Conservation (phyloP, 2,329 filamentous ascomycete species). For the Camillea tinctor region DNA sequence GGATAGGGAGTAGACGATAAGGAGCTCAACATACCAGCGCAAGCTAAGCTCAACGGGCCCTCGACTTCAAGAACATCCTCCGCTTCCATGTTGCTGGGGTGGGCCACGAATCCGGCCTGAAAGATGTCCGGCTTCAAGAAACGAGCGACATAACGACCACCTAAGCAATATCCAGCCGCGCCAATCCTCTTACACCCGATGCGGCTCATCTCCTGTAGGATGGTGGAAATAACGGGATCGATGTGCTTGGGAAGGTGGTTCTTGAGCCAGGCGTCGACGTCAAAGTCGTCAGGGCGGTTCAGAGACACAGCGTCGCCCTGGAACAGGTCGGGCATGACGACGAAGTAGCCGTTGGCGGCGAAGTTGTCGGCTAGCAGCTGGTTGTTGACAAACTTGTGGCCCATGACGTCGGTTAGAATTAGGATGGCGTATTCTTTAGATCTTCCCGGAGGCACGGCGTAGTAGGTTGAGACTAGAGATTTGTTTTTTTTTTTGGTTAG, state of each 20-base stretch:
- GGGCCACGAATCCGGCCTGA: slow-evolving; percentile 48
- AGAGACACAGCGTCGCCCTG: slow-evolving; percentile 48
- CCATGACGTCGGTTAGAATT: slow-evolving; percentile 58
- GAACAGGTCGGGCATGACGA: slow-evolving; percentile 62
- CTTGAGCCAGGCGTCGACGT: slow-evolving; percentile 32
- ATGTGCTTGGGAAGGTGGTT: slow-evolving; percentile 33
- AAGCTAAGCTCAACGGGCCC: slow-evolving; percentile 47
- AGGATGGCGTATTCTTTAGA: slow-evolving; percentile 54
- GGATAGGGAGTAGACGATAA: too few relatives aligned
- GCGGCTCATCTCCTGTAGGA: slow-evolving; percentile 32
- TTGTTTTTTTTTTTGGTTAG: background rate
- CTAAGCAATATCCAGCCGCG: slow-evolving; percentile 45
- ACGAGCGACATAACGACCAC: slow-evolving; percentile 40
- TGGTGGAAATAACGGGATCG: slow-evolving; percentile 31
- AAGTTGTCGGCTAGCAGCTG: slow-evolving; percentile 57
- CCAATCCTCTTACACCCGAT: slow-evolving; percentile 36
- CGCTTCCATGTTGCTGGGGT: slow-evolving; percentile 46
- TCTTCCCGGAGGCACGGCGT: slow-evolving; percentile 36
- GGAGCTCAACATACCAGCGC: slow-evolving; percentile 39
- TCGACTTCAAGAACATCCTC: slow-evolving; percentile 45
- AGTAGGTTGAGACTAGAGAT: slow-evolving; percentile 2
- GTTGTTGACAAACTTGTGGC: slow-evolving; percentile 47
- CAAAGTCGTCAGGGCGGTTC: slow-evolving; percentile 40
- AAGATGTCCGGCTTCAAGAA: slow-evolving; percentile 41
- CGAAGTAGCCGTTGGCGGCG: slow-evolving; percentile 60